Evolutionary conservation across 164 flowering plant genomes (phyloP).

Genomic region (Annona cherimola): DNA sequence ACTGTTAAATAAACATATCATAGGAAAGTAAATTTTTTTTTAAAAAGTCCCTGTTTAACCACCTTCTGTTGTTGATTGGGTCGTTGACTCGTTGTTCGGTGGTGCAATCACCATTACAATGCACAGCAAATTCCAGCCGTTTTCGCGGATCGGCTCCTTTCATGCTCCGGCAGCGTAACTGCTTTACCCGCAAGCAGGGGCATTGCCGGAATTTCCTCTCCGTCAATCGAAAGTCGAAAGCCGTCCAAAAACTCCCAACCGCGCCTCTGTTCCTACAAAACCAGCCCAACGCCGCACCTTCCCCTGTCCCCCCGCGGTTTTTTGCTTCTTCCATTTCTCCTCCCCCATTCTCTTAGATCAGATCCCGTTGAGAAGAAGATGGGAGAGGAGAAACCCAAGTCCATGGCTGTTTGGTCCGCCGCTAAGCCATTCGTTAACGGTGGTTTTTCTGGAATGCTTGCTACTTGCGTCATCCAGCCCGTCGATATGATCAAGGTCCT

Average conservation of each 20-base stretch:
- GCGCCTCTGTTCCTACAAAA: background rate
- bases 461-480: conserved; percentile 64
- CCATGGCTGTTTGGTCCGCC: conserved; percentile 38
- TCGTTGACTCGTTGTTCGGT: no score
- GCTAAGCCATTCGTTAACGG: conserved; percentile 54
- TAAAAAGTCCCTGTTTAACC: no score
- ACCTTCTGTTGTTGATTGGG: no score
- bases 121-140: no score
- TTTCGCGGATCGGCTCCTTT: no score
- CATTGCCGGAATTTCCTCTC: background rate
- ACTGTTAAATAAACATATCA: no score
- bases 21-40: no score
- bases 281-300: background rate
- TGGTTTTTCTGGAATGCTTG: conserved; percentile 58
- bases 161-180: background rate
- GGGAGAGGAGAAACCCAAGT: conserved; percentile 32
- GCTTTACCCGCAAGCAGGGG: background rate
- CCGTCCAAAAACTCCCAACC: background rate
- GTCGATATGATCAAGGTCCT: conserved; percentile 54
- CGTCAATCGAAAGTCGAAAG: background rate
- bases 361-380: conserved; percentile 10
- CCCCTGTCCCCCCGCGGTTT: background rate
- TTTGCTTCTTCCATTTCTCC: background rate
- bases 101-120: no score
- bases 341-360: background rate